Evolutionary conservation across 257 asterid genomes (phyloP), one percentile per base, ranked within the genome.

Genomic region (Cordia subcordata): DNA sequence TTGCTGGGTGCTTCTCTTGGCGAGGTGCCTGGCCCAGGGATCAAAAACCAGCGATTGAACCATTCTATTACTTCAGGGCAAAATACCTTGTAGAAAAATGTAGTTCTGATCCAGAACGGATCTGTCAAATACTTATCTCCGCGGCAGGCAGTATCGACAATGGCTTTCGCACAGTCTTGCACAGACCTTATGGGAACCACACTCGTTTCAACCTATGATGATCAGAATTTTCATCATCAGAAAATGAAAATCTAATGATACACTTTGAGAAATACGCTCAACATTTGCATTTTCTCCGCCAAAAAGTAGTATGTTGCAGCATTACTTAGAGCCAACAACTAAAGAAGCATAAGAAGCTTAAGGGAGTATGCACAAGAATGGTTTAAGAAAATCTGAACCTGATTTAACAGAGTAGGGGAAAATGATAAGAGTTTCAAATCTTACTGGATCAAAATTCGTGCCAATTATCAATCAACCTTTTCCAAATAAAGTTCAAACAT

Each of bases 121-220:
- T 69, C 73, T 0, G 79, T 74, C 32, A 87, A 40, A 69, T 82
- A 77, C 67, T 60, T 75, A 73, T 88, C 94, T 3, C 92, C 89
- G 3, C 86, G 87, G 61, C 92, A 72, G 0, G 85, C 91, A 45
- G 89, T 71, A 44, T 61, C 8, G 11, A 85, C 84, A 0, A 71
- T 57, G 0, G 86, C 83, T 69, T 71, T 55, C 4, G 89, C 92
- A 42, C 82, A 66, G 40, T 66, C 63, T 32, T 45, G 70, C 13
- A 60, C 87, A 16, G 11, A 23, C 65, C 72, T 72, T 20, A 81
- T 65, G 1, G 93, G 88, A 13, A 69, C 60, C n/a, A 64, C 74
- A 8, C 72, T 78, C 68, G 68, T 46, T 42, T 74, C 75, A 32
- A 79, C 83, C 90, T 86, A 65, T 0, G 20, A 14, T 38, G 52